Conservation (phyloP, 1,284 basidiomycete genomes). For the Neolentinus lepideus region DNA sequence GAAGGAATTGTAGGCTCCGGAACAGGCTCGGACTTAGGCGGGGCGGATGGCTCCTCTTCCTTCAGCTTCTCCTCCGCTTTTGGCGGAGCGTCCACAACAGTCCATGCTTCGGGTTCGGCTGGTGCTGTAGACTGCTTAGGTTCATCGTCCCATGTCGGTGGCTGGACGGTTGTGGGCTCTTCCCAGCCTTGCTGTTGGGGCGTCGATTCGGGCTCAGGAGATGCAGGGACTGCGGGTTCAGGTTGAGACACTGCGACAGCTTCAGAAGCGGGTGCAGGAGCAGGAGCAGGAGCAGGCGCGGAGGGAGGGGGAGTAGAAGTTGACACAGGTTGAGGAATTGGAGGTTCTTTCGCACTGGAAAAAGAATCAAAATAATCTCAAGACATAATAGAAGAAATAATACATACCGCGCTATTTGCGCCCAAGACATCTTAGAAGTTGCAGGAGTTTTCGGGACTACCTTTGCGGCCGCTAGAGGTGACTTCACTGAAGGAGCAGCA, state of each 20-base stretch:
- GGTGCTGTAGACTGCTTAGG: slow-evolving; percentile 31
- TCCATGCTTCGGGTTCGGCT: slow-evolving; percentile 25
- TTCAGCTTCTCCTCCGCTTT: slow-evolving; percentile 3
- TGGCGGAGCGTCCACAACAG: not conserved
- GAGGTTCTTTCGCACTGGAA: slow-evolving; percentile 25
- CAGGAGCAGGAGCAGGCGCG: slow-evolving; percentile 15
- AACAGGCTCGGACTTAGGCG: slow-evolving; percentile 18
- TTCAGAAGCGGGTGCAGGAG: slow-evolving; percentile 15
- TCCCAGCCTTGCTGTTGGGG: slow-evolving; percentile 44
- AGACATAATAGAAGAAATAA: not conserved
- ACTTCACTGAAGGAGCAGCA: slow-evolving; percentile 18
- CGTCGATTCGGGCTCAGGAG: slow-evolving; percentile 22
- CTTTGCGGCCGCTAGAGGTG: slow-evolving; percentile 17
- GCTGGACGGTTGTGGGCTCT: slow-evolving; percentile 66
- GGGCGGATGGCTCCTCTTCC: slow-evolving; percentile 13
- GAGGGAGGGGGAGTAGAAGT: slow-evolving; percentile 19
- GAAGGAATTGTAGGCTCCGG: slow-evolving; percentile 17
- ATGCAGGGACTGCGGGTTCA: slow-evolving; percentile 22
- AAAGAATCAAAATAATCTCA: slow-evolving; percentile 1
- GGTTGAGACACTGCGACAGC: slow-evolving; percentile 19
- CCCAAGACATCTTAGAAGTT: slow-evolving; percentile 73
- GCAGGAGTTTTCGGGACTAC: slow-evolving; percentile 45
- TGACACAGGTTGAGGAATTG: slow-evolving; percentile 19
- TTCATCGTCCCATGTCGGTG: slow-evolving; percentile 72
- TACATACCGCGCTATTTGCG: slow-evolving; percentile 66